Percentiles rank a stretch among this genome's conserved stretches.
phyloP scores from a whole-genome alignment of 345 rosid genomes.

The Camelina sativa region DNA sequence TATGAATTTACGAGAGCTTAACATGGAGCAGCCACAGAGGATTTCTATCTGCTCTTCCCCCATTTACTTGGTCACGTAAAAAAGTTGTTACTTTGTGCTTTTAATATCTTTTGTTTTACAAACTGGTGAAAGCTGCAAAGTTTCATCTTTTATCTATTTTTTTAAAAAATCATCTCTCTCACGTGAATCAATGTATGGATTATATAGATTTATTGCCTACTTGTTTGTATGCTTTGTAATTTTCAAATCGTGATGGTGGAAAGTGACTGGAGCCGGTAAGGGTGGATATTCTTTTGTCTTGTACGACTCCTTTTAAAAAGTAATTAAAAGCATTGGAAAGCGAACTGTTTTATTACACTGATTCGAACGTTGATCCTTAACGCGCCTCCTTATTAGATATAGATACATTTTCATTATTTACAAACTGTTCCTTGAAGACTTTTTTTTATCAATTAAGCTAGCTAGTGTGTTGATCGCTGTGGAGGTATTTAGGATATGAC shows the following conservation, averaged over 20 bases:
- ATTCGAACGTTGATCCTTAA: slow-evolving; percentile 7
- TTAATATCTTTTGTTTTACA: slow-evolving; percentile 6
- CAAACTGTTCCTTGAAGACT: too few relatives aligned
- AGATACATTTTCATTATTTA: too few relatives aligned
- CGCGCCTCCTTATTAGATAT: neutral
- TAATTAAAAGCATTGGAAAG: neutral
- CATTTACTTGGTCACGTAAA: slow-evolving; percentile 68
- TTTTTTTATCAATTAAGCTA: too few relatives aligned
- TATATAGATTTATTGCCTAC: neutral
- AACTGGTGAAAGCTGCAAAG: slow-evolving; percentile 35
- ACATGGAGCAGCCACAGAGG: slow-evolving; percentile 67
- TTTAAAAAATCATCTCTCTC: neutral
- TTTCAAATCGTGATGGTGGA: slow-evolving; percentile 18
- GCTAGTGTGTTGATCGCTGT: neutral
- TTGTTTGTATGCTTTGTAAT: slow-evolving; percentile 1
- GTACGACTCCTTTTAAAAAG: neutral
- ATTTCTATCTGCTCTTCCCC: slow-evolving; percentile 61
- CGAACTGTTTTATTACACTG: neutral
- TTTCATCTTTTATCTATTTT: slow-evolving; percentile 7
- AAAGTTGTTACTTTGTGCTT: neutral
- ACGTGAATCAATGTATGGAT: slow-evolving; percentile 24
- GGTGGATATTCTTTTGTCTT: slow-evolving; percentile 21
- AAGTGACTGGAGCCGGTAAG: slow-evolving; percentile 21
- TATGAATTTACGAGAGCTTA: slow-evolving; percentile 75
- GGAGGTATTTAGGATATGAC: neutral